These are phyloP conservation scores for Metschnikowia cerradonensis DNA, from an alignment of 805 yeast genomes.

Conservation along the genomic window DNA sequence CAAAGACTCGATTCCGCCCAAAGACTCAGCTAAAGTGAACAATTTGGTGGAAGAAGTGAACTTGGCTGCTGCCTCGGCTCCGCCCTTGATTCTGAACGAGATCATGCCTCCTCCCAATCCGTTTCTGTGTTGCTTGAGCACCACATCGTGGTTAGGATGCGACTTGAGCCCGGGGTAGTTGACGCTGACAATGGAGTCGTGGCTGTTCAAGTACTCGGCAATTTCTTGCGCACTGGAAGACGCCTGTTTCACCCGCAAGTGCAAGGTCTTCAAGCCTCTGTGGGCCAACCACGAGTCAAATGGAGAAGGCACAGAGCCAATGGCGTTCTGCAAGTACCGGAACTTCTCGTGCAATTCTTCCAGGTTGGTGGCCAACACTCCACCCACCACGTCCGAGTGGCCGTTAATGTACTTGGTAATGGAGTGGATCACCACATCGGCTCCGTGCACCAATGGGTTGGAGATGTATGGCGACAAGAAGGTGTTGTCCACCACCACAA, in stretches of 20 bases:
- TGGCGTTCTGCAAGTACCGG: constrained; percentile 79
- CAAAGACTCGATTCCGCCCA: constrained; percentile 85
- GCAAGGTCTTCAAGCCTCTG: constrained; percentile 85
- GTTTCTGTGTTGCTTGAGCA: constrained; percentile 71
- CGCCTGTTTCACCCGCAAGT: constrained; percentile 72
- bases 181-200: constrained; percentile 57
- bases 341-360: constrained; percentile 57
- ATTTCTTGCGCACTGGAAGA: constrained; percentile 61
- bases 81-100: constrained; percentile 81
- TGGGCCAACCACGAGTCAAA: constrained; percentile 92
- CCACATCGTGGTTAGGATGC: constrained; percentile 61
- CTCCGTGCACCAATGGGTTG: constrained; percentile 79
- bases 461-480: constrained; percentile 84
- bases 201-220: constrained; percentile 56
- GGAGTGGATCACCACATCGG: constrained; percentile 83
- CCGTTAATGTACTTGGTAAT: constrained; percentile 91
- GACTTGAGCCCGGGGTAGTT: constrained; percentile 80
- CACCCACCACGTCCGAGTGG: constrained; percentile 88
- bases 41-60: constrained; percentile 71
- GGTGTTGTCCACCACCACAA: constrained; percentile 81
- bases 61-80: constrained; percentile 67
- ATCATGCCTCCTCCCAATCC: constrained; percentile 91
- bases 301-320: constrained; percentile 87
- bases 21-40: constrained; percentile 83
- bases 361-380: constrained; percentile 69